phyloP scores from a whole-genome alignment of 257 asterid genomes.

The Echium plantagineum region DNA sequence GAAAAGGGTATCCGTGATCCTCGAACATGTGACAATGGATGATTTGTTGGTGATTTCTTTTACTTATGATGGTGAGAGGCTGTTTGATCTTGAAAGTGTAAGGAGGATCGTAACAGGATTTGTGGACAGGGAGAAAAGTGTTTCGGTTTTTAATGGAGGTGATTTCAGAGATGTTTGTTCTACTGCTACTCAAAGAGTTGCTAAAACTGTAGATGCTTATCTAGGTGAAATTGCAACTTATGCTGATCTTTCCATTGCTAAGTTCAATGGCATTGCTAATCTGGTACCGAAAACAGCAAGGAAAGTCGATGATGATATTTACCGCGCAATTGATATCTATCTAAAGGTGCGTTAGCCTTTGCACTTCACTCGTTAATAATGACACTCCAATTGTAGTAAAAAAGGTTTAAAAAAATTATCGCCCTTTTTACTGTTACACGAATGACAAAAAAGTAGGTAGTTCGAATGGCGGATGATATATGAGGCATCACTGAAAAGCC shows the following conservation, averaged over 20 bases:
- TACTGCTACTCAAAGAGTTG: conserved; percentile 54
- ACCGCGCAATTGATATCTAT: conserved; percentile 82
- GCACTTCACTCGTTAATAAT: too few species aligned
- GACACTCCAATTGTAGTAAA: too few species aligned
- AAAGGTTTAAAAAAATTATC: too few species aligned
- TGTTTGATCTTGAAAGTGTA: conserved; percentile 81
- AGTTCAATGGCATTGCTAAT: conserved; percentile 78
- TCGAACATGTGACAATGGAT: conserved; percentile 72
- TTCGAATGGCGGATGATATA: too few species aligned
- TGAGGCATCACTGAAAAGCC: too few species aligned
- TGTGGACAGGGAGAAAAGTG: conserved; percentile 72
- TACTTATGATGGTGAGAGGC: conserved; percentile 70
- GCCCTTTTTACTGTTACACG: neutral
- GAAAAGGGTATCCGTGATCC: conserved; percentile 44
- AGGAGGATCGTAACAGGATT: conserved; percentile 72
- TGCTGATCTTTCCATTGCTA: conserved; percentile 57
- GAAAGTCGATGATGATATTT: conserved; percentile 78
- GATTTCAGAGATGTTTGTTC: conserved; percentile 58
- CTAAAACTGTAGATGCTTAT: conserved; percentile 72
- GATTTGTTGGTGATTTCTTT: conserved; percentile 61
- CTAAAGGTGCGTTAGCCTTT: conserved; percentile 40
- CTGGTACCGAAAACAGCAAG: conserved; percentile 73
- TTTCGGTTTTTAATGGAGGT: conserved; percentile 62
- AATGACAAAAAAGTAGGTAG: too few species aligned
- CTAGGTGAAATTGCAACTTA: conserved; percentile 68